These are phyloP conservation scores for Anaeramoeba flamelloides DNA, from an alignment of 78 protist genomes.

Conservation along the genomic window DNA sequence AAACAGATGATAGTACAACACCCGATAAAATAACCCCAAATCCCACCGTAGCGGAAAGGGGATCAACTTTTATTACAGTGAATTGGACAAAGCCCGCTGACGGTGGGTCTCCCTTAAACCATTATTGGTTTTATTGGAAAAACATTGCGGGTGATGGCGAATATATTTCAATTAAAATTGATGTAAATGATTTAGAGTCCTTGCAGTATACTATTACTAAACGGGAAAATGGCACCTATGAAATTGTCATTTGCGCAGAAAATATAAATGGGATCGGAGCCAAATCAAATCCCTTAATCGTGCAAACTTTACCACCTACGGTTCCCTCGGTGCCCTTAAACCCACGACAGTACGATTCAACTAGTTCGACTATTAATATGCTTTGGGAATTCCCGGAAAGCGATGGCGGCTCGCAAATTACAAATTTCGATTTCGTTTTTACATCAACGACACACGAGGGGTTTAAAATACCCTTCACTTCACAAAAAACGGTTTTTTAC, in stretches of 20 bases:
- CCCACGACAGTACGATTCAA: not conserved
- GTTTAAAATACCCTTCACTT: too few relatives aligned
- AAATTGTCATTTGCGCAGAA: not conserved
- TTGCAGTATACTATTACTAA: not conserved
- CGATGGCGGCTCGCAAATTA: not conserved
- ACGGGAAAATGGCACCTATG: not conserved
- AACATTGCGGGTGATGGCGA: too few relatives aligned
- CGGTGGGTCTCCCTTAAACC: not conserved
- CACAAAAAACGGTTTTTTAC: too few relatives aligned
- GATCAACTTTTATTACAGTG: not conserved
- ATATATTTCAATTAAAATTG: too few relatives aligned
- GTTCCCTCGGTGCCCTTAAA: not conserved
- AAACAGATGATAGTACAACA: too few relatives aligned
- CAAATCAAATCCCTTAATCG: not conserved
- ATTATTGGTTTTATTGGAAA: too few relatives aligned
- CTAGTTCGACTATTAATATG: not conserved
- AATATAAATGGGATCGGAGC: not conserved
- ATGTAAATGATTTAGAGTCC: not conserved
- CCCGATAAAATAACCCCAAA: too few relatives aligned
- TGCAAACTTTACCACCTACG: not conserved
- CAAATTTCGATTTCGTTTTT: too few relatives aligned
- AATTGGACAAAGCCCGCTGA: not conserved
- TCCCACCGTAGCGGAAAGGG: too few relatives aligned
- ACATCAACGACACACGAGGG: too few relatives aligned
- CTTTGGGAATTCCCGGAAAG: not conserved